Base-by-base conservation (phyloP, 2,329 filamentous ascomycete species). In the Xenoacremonium recifei region DNA sequence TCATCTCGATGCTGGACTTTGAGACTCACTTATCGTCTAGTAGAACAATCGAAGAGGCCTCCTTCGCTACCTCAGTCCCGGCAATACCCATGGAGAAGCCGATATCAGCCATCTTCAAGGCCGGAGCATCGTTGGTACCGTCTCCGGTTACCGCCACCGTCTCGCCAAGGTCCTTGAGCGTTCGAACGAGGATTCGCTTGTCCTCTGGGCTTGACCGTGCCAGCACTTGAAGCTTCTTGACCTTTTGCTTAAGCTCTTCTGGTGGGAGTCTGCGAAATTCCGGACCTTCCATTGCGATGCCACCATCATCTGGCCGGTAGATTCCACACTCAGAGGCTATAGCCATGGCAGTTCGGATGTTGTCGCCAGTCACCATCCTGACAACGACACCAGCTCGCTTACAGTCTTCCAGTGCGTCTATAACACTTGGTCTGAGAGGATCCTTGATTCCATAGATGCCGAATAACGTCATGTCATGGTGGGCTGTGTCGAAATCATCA, bases 121-220 rank as follows among this genome's bases (percentile, higher is more conserved):
- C 79, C 6, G 79, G 75, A 0, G 76, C 79, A 48, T 83, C 80
- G 42, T 83, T 82, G 4, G 77, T 82, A 6, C 79, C 80, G 49
- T 84, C 80, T 12, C 80, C 80, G 11, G 80, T 84, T 2, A 79
- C 73, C 9, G 74, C 75, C 2, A 77, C 72, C 0, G 63, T 83
- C 59, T 84, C 79, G 3, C 79, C 80, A 13, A 82, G 72, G 37
- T 80, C 77, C 63, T 83, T 84, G 16, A 85, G 71, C 12, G 73
- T 75, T 5, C 72, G 70, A 4, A 85, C 80, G 5, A 86, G 64
- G 40, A 84, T 79, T 1, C 74, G 72, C 64, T 85, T 85, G 54
- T 85, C 82, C 47, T 85, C 80, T 0, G 82, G 82, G 2, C 79
- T 83, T 1, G 81, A 85, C 5, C 82, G 76, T 30, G 81, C 82